Conservation (phyloP, 2,329 filamentous ascomycete genomes). For the Cytospora leucostoma region DNA sequence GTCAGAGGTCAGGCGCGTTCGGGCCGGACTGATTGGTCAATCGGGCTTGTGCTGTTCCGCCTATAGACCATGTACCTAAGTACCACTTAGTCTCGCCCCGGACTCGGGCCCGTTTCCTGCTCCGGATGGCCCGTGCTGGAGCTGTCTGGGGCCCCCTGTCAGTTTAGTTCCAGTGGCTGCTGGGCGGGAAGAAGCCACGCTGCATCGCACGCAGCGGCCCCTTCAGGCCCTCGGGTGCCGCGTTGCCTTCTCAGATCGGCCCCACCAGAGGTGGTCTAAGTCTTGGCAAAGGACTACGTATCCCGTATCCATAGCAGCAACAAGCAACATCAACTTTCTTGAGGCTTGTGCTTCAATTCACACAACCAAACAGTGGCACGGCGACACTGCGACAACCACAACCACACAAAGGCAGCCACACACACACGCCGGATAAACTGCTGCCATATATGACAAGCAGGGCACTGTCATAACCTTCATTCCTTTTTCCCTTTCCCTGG, state of each 20-base stretch:
- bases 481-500: constrained; percentile 25
- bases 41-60: constrained; percentile 11
- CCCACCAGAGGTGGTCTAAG: constrained; percentile 11
- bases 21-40: constrained; percentile 19
- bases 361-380: constrained; percentile 1
- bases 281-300: constrained; percentile 42
- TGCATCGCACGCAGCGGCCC: not conserved
- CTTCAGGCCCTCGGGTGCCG: not conserved
- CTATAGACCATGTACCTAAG: too few relatives aligned
- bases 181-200: constrained; percentile 22
- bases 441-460: constrained; percentile 26
- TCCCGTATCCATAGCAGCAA: constrained; percentile 31
- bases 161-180: too few relatives aligned
- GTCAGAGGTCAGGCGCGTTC: constrained; percentile 24
- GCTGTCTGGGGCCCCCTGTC: too few relatives aligned
- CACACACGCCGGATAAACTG: constrained; percentile 5
- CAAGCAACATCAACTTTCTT: constrained; percentile 11
- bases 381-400: constrained; percentile 14
- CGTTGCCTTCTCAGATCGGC: not conserved
- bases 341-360: not conserved
- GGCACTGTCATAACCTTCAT: constrained; percentile 23
- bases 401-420: constrained; percentile 17
- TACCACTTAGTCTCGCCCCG: too few relatives aligned
- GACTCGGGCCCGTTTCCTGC: too few relatives aligned
- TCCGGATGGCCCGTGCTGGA: too few relatives aligned